Percentiles rank a stretch among this genome's conserved stretches.
phyloP scores from a whole-genome alignment of 2,329 filamentous ascomycete genomes.

The Trichothecium sympodiale region DNA sequence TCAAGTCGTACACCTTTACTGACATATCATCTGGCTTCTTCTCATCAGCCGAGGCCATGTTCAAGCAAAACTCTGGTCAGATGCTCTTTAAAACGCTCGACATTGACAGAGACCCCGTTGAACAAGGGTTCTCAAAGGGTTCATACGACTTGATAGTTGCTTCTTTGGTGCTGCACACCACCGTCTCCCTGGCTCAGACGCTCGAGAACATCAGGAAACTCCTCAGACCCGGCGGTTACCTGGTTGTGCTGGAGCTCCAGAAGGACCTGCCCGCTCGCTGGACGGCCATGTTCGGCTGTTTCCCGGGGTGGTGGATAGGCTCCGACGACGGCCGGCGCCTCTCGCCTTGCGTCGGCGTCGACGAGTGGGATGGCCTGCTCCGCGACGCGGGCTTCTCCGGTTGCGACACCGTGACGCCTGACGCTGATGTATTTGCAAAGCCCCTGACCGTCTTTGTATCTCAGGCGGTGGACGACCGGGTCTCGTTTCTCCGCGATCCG shows the following conservation, averaged over 20 bases:
- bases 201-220: constrained; percentile 2
- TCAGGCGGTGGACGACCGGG: constrained; percentile 5
- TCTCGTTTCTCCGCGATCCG: constrained; percentile 3
- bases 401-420: constrained; percentile 5
- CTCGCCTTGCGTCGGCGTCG: background rate
- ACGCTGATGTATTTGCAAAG: constrained; percentile 1
- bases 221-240: constrained; percentile 5
- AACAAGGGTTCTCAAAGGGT: constrained; percentile 1
- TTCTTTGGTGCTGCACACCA: constrained; percentile 2
- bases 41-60: constrained; percentile 8
- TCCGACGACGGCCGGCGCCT: background rate
- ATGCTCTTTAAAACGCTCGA: constrained; percentile 13
- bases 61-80: background rate
- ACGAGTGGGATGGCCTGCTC: background rate
- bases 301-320: constrained; percentile 6
- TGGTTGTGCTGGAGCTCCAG: too few relatives aligned
- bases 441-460: constrained; percentile 1
- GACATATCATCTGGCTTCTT: constrained; percentile 23
- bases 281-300: constrained; percentile 4
- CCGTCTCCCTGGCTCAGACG: background rate
- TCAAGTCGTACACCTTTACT: constrained; percentile 20
- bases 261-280: too few relatives aligned
- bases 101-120: constrained; percentile 4
- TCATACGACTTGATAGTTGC: constrained; percentile 2
- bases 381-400: constrained; percentile 6